phyloP scores from a whole-genome alignment of 2,329 filamentous ascomycete species.

The Cryoendolithus antarcticus region DNA sequence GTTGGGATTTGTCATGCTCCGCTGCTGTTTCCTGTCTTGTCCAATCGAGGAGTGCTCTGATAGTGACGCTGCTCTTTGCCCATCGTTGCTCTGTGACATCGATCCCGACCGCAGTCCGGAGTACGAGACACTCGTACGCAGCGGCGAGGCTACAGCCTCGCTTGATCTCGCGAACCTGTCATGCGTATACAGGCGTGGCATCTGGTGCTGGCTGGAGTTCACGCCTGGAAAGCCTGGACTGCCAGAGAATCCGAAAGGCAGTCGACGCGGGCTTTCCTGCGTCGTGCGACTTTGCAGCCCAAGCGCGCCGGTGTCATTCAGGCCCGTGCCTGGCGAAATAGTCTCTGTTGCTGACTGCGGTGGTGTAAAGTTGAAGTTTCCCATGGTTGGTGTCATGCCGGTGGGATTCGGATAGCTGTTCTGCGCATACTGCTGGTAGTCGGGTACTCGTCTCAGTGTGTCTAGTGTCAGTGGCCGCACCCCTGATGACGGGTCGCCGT shows the following conservation, averaged over 20 bases:
- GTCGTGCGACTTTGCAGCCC: slow-evolving; percentile 15
- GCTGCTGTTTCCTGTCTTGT: slow-evolving; percentile 11
- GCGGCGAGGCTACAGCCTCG: slow-evolving; percentile 32
- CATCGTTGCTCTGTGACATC: slow-evolving; percentile 6
- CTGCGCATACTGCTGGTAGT: slow-evolving; percentile 54
- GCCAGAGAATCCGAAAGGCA: slow-evolving; percentile 9
- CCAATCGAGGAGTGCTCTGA: slow-evolving; percentile 13
- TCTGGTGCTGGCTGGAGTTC: no score
- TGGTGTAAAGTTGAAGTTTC: slow-evolving; percentile 52
- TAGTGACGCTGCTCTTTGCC: slow-evolving; percentile 14
- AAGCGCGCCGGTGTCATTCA: slow-evolving; percentile 28
- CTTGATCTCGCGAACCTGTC: slow-evolving; percentile 30
- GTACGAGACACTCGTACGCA: slow-evolving; percentile 36
- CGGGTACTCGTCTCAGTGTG: slow-evolving; percentile 49
- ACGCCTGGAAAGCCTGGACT: no score
- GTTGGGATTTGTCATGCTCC: slow-evolving; percentile 12
- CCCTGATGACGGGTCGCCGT: slow-evolving; percentile 42
- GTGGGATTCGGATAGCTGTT: slow-evolving; percentile 47
- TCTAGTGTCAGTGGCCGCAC: slow-evolving; percentile 59
- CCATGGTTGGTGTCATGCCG: slow-evolving; percentile 55
- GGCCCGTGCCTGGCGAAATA: slow-evolving; percentile 31
- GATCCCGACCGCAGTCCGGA: slow-evolving; percentile 11
- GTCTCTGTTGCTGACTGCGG: slow-evolving; percentile 36
- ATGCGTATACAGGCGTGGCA: slow-evolving; percentile 31
- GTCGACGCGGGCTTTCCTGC: slow-evolving; percentile 13